phyloP scores from a whole-genome alignment of 768 basidiomycete species.

The Multifurca ochricompacta region DNA sequence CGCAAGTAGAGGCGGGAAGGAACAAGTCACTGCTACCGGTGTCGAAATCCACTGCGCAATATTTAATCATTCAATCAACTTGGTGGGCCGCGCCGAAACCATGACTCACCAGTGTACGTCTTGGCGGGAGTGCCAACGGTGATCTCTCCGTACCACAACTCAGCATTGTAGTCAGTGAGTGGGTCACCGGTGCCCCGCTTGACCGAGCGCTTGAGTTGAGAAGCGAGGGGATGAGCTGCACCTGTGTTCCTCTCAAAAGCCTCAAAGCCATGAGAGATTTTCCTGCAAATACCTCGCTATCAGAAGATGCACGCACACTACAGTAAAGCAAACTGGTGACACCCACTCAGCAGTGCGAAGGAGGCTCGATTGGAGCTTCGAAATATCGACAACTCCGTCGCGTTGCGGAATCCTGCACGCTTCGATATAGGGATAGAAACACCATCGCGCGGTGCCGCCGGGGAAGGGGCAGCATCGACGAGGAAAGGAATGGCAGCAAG shows the following conservation, averaged over 20 bases:
- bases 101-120: slow-evolving; percentile 7
- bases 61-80: background rate
- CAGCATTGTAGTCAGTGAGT: slow-evolving; percentile 2
- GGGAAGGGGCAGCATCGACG: too few relatives aligned
- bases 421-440: background rate
- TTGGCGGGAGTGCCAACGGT: slow-evolving; percentile 18
- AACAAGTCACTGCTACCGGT: slow-evolving; percentile 29
- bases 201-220: background rate
- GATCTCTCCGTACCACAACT: slow-evolving; percentile 19
- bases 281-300: slow-evolving; percentile 8
- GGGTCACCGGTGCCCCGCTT: slow-evolving; percentile 1
- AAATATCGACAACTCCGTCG: background rate
- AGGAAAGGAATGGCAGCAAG: background rate
- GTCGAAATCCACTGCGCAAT: slow-evolving; percentile 32
- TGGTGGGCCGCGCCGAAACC: background rate
- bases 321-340: background rate
- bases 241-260: slow-evolving; percentile 18
- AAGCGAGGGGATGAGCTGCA: slow-evolving; percentile 2
- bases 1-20: slow-evolving; percentile 29
- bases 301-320: background rate
- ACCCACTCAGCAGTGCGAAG: background rate
- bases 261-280: slow-evolving; percentile 10
- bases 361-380: background rate
- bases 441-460: too few relatives aligned
- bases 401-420: background rate